phyloP scores from a whole-genome alignment of 1,284 basidiomycete genomes.

The Cryptococcus sp. region DNA sequence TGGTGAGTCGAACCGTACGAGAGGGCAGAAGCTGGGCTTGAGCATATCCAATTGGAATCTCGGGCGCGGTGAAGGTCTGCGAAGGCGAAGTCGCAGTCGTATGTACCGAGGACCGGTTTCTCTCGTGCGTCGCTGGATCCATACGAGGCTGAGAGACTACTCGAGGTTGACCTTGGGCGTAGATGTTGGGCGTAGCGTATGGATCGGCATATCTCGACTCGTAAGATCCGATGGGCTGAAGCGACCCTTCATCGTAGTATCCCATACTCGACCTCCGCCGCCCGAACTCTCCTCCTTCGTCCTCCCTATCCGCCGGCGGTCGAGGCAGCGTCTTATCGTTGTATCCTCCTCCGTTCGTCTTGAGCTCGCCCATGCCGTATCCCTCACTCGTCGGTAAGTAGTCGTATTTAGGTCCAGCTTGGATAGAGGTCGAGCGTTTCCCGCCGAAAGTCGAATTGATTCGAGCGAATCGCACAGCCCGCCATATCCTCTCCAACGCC shows the following conservation, averaged over 20 bases:
- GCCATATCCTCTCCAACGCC: conserved; percentile 60
- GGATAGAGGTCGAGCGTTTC: conserved; percentile 1
- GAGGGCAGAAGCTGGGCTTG: conserved; percentile 74
- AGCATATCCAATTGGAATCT: conserved; percentile 52
- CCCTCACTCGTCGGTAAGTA: conserved; percentile 12
- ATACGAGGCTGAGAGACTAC: not conserved
- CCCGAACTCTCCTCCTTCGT: conserved; percentile 5
- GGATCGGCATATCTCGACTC: conserved; percentile 11
- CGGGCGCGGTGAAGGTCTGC: conserved; percentile 10
- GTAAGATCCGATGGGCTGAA: conserved; percentile 28
- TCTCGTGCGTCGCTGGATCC: not conserved
- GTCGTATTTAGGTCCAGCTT: conserved; percentile 19
- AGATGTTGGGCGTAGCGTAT: not conserved
- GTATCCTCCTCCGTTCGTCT: conserved; percentile 6
- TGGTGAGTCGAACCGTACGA: conserved; percentile 65
- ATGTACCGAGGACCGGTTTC: not conserved
- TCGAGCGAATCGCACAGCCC: conserved; percentile 58
- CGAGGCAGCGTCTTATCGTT: conserved; percentile 25
- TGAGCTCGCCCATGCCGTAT: conserved; percentile 19
- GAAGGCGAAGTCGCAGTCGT: not conserved
- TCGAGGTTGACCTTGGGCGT: not conserved
- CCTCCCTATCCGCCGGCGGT: conserved; percentile 3
- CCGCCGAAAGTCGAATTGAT: conserved; percentile 54
- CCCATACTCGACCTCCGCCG: not conserved
- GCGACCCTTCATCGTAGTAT: conserved; percentile 31